These are phyloP conservation scores for Ceratobasidium sp. DNA, from an alignment of 1,284 basidiomycete genomes.

Conservation along the genomic window DNA sequence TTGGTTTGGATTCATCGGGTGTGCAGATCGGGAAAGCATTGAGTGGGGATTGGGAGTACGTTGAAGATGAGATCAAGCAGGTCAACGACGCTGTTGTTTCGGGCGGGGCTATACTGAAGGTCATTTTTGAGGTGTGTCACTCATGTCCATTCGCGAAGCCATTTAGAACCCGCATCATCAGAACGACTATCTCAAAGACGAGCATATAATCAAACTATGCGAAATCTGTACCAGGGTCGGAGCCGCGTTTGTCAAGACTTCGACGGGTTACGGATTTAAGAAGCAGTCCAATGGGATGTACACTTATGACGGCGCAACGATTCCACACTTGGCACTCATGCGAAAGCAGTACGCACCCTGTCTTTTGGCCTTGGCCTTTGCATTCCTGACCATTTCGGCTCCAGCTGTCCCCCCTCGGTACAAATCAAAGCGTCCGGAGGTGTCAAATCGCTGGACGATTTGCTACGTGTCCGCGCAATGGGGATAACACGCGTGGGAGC, in stretches of 20 bases:
- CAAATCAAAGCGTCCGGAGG: slow-evolving; percentile 51
- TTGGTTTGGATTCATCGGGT: neutral
- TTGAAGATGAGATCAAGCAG: slow-evolving; percentile 49
- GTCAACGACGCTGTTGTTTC: slow-evolving; percentile 50
- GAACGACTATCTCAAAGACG: slow-evolving; percentile 50
- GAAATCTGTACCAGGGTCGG: slow-evolving; percentile 49
- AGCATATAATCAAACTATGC: slow-evolving; percentile 50
- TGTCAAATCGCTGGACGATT: slow-evolving; percentile 49
- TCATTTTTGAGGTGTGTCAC: slow-evolving; percentile 50
- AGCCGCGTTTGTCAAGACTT: slow-evolving; percentile 51
- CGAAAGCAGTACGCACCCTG: slow-evolving; percentile 47
- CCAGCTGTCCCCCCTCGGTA: slow-evolving; percentile 42
- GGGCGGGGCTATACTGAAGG: slow-evolving; percentile 50
- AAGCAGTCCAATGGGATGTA: slow-evolving; percentile 49
- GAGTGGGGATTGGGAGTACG: slow-evolving; percentile 50
- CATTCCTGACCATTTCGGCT: neutral
- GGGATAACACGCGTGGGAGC: slow-evolving; percentile 50
- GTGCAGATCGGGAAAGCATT: slow-evolving; percentile 49
- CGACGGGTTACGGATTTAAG: slow-evolving; percentile 51
- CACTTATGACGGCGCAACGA: slow-evolving; percentile 49
- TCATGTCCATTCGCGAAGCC: slow-evolving; percentile 5
- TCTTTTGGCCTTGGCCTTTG: neutral
- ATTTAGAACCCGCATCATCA: neutral
- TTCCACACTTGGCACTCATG: slow-evolving; percentile 50
- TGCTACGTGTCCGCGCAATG: slow-evolving; percentile 49